Conservation (phyloP, 139 green algal species). For the Zygnema circumcarinatum region DNA sequence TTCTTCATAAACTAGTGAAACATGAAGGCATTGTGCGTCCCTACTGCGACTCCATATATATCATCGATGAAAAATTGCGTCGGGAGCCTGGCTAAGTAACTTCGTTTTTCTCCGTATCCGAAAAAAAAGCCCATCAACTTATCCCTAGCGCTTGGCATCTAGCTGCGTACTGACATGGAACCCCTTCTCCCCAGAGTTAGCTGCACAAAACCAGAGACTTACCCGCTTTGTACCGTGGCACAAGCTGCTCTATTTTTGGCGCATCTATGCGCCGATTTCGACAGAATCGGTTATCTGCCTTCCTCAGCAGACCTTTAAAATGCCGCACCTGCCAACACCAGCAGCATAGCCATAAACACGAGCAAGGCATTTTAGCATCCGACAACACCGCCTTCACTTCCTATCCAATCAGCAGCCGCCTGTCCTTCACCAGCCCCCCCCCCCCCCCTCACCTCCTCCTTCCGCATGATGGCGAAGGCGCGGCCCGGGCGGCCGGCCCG, state of each 20-base stretch:
- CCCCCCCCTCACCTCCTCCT: constrained; percentile 73
- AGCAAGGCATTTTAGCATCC: neutral
- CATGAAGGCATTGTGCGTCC: too few relatives aligned
- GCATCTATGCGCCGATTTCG: constrained; percentile 66
- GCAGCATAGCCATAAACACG: neutral
- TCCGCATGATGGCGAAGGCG: constrained; percentile 79
- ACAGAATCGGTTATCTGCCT: constrained; percentile 85
- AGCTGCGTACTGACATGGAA: too few relatives aligned
- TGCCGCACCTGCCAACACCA: constrained; percentile 62
- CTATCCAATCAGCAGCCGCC: neutral
- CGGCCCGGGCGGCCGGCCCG: constrained; percentile 78
- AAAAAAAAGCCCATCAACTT: too few relatives aligned
- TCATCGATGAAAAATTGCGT: too few relatives aligned
- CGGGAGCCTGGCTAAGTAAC: too few relatives aligned
- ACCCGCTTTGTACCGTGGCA: constrained; percentile 30
- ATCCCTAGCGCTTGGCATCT: too few relatives aligned
- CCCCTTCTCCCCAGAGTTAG: too few relatives aligned
- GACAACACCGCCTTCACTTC: neutral
- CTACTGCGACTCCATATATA: too few relatives aligned
- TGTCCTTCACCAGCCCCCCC: neutral
- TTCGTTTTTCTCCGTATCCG: too few relatives aligned
- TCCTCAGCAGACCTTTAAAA: constrained; percentile 73
- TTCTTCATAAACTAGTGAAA: too few relatives aligned
- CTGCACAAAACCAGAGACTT: too few relatives aligned
- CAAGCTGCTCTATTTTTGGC: constrained; percentile 38